Conservation (phyloP, 495 filamentous ascomycete species). For the Penicillium turbatum region DNA sequence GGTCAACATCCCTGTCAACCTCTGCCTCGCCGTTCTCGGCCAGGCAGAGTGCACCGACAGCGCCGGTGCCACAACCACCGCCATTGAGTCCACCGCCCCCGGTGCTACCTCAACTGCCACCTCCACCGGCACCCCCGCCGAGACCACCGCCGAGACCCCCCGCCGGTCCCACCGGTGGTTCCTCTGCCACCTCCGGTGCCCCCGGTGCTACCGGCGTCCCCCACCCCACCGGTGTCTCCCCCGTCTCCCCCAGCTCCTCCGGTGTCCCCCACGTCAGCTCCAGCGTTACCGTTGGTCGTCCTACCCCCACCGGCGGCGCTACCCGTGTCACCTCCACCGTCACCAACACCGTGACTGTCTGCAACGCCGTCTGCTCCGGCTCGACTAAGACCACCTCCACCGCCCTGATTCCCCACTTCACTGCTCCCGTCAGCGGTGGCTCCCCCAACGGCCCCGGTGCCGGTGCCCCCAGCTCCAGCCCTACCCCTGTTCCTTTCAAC, state of each 20-base stretch:
- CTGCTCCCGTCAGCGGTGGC: background rate
- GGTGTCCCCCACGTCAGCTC: background rate
- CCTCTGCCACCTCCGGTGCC: background rate
- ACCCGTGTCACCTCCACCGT: slow-evolving; percentile 2
- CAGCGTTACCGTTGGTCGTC: background rate
- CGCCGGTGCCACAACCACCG: background rate
- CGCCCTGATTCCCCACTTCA: background rate
- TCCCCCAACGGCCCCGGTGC: background rate
- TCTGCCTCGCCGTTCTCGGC: slow-evolving; percentile 21
- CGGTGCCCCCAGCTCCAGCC: slow-evolving; percentile 6
- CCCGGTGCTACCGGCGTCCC: background rate
- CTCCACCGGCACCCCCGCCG: background rate
- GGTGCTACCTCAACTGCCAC: background rate
- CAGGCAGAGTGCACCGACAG: too few species aligned
- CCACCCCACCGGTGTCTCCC: slow-evolving; percentile 5
- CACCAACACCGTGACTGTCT: slow-evolving; percentile 8
- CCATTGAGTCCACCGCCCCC: background rate
- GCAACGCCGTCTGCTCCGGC: slow-evolving; percentile 2
- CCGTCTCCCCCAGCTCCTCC: background rate
- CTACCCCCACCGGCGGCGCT: background rate
- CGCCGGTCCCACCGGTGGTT: background rate
- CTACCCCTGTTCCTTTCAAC: slow-evolving; percentile 21
- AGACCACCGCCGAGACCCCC: background rate
- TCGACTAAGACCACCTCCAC: background rate
- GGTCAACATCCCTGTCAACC: slow-evolving; percentile 10